Evolutionary conservation across 768 basidiomycete genomes (phyloP).

Genomic region (Boletus insuetus): DNA sequence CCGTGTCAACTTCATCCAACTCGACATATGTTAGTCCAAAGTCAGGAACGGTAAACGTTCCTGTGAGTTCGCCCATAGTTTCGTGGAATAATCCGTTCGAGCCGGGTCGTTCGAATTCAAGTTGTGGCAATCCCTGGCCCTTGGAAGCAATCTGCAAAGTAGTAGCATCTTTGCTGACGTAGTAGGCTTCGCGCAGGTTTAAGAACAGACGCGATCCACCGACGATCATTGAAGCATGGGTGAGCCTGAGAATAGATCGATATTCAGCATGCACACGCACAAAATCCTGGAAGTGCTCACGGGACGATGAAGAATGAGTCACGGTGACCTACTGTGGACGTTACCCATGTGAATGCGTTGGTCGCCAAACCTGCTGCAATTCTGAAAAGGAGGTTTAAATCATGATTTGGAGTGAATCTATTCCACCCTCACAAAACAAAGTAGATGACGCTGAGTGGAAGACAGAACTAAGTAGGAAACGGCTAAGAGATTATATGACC

Average conservation of each 20-base stretch:
- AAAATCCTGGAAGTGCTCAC: neutral
- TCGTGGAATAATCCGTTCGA: neutral
- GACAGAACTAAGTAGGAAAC: neutral
- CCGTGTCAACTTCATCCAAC: neutral
- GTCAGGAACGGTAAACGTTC: neutral
- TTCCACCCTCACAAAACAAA: neutral
- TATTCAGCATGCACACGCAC: neutral
- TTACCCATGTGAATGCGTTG: neutral
- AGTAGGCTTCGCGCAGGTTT: conserved; percentile 1
- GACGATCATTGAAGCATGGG: neutral
- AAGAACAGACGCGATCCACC: neutral
- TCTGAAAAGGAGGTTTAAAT: neutral
- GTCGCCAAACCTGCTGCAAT: neutral
- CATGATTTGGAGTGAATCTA: neutral
- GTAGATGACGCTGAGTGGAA: neutral
- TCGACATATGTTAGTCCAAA: neutral
- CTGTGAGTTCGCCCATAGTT: neutral
- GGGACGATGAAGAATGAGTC: neutral
- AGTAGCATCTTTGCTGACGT: neutral
- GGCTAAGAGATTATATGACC: neutral
- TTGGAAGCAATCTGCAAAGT: neutral
- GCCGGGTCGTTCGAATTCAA: neutral
- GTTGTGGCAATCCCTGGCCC: too few species aligned
- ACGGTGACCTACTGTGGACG: neutral
- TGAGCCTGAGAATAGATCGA: neutral